A percentile compares a stretch with the other conserved stretches of the same genome.
phyloP scores from a whole-genome alignment of 768 basidiomycete species.

The Kwoniella botswanensis region DNA sequence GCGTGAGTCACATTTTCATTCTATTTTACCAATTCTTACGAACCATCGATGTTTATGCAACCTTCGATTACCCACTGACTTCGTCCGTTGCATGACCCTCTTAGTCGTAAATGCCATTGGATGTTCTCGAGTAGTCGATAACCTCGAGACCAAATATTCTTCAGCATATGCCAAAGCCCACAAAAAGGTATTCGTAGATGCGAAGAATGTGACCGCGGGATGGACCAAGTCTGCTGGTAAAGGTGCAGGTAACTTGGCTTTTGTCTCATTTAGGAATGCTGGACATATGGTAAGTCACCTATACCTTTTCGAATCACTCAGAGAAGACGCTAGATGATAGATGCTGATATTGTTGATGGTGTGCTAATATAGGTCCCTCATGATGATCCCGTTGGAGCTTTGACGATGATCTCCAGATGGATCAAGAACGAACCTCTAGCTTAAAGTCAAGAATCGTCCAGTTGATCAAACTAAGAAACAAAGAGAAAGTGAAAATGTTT shows the following conservation, averaged over 20 bases:
- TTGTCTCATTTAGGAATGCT: conserved; percentile 75
- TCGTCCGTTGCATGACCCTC: background rate
- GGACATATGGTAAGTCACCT: conserved; percentile 65
- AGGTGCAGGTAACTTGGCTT: conserved; percentile 81
- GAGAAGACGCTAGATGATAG: too few species aligned
- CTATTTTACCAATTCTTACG: too few species aligned
- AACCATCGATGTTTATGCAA: too few species aligned
- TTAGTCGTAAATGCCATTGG: conserved; percentile 53
- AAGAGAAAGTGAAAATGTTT: too few species aligned
- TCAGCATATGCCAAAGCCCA: conserved; percentile 66
- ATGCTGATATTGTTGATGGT: too few species aligned
- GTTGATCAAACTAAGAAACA: too few species aligned
- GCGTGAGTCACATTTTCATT: conserved; percentile 29
- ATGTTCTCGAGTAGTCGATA: conserved; percentile 61
- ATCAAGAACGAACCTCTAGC: conserved; percentile 58
- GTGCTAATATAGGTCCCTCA: conserved; percentile 71
- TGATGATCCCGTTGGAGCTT: conserved; percentile 84
- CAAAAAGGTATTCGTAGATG: conserved; percentile 64
- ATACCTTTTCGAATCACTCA: background rate
- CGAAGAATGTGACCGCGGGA: conserved; percentile 68
- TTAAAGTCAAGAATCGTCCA: conserved; percentile 1
- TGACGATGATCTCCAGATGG: conserved; percentile 65
- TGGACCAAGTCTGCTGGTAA: conserved; percentile 73
- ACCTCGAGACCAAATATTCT: conserved; percentile 70
- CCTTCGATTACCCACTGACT: too few species aligned